Evolutionary conservation across 192 early-diverging fungal genomes (phyloP).

Genomic region (Backusella circina): DNA sequence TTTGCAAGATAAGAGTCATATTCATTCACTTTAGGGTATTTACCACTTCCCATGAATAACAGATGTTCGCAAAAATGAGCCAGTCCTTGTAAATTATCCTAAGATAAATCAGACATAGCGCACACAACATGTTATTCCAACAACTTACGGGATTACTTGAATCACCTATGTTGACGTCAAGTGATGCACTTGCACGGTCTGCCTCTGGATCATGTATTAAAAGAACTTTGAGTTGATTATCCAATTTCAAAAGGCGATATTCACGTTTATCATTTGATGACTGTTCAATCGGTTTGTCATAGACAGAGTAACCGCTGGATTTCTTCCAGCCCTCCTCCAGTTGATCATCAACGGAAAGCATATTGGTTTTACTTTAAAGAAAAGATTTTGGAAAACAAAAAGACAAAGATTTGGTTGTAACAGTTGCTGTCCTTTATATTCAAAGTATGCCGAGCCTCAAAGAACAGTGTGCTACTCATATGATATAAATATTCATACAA

Average conservation of each 20-base stretch:
- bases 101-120: background rate
- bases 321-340: background rate
- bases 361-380: background rate
- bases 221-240: slow-evolving; percentile 55
- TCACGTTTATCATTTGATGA: slow-evolving; percentile 55
- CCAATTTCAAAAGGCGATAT: slow-evolving; percentile 52
- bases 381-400: background rate
- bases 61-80: slow-evolving; percentile 73
- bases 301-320: background rate
- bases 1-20: slow-evolving; percentile 47
- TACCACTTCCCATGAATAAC: slow-evolving; percentile 58
- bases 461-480: background rate
- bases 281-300: slow-evolving; percentile 35
- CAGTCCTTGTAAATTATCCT: slow-evolving; percentile 56
- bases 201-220: slow-evolving; percentile 50
- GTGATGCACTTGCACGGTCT: slow-evolving; percentile 56
- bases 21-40: slow-evolving; percentile 71
- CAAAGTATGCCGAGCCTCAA: background rate
- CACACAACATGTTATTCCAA: background rate
- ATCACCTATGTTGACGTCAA: slow-evolving; percentile 61
- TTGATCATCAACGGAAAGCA: background rate
- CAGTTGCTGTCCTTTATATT: background rate
- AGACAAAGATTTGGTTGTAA: background rate
- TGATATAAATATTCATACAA: background rate
- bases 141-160: slow-evolving; percentile 46